These are phyloP conservation scores for Quercus phellos DNA, from an alignment of 331 rosid species.

Conservation along the genomic window DNA sequence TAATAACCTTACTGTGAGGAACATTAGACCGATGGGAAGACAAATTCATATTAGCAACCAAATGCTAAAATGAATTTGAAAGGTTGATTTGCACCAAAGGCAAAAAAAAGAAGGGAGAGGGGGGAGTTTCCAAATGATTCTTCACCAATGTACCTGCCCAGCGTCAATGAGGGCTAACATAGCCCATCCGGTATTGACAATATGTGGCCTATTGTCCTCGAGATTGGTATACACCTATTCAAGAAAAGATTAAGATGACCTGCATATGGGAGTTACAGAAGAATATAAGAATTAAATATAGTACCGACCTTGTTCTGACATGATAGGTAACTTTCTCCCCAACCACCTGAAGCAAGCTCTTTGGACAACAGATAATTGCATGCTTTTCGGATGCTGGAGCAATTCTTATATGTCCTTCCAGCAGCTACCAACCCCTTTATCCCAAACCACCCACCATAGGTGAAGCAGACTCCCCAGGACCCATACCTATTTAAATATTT, in stretches of 20 bases:
- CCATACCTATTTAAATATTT: conserved; percentile 69
- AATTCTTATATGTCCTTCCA: conserved; percentile 54
- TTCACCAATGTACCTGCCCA: conserved; percentile 53
- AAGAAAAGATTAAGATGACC: not conserved
- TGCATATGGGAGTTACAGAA: not conserved
- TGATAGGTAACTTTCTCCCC: conserved; percentile 87
- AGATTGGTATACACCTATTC: conserved; percentile 69
- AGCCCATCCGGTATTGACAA: conserved; percentile 81
- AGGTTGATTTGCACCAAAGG: not conserved
- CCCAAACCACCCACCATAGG: conserved; percentile 87
- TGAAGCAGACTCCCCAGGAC: conserved; percentile 89
- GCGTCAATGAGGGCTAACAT: conserved; percentile 71
- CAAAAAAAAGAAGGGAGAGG: not conserved
- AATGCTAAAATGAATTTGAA: not conserved
- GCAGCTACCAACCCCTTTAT: conserved; percentile 69
- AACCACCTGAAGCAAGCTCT: conserved; percentile 78
- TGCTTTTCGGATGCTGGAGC: conserved; percentile 60
- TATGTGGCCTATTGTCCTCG: conserved; percentile 53
- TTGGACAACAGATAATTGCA: conserved; percentile 75
- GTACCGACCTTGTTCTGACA: conserved; percentile 68
- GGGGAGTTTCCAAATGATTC: not conserved
- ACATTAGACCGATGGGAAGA: too few species aligned
- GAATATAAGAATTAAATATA: not conserved
- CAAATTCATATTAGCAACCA: not conserved
- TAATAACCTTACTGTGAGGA: too few species aligned